phyloP scores from a whole-genome alignment of 345 rosid species.

The Angophora floribunda region DNA sequence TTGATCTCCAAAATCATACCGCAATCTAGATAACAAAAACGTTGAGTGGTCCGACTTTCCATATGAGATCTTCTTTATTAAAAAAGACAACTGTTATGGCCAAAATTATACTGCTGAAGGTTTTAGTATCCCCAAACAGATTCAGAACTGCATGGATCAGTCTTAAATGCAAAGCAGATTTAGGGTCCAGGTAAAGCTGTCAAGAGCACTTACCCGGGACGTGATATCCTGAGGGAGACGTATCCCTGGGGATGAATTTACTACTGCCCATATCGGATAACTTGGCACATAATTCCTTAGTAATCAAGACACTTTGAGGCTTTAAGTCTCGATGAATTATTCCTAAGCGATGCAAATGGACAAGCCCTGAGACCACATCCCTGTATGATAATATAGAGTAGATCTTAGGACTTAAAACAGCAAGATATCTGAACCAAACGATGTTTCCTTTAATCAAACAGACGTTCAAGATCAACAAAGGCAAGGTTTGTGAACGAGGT shows the following conservation, averaged over 20 bases:
- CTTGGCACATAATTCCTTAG: not conserved
- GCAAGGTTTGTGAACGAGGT: not conserved
- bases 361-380: not conserved
- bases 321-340: not conserved
- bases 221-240: not conserved
- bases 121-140: not conserved
- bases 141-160: not conserved
- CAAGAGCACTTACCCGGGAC: not conserved
- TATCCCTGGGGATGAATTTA: not conserved
- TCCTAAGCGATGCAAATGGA: not conserved
- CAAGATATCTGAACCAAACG: not conserved
- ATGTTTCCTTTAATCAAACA: not conserved
- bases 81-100: not conserved
- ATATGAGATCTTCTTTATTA: not conserved
- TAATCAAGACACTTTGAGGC: not conserved
- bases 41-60: not conserved
- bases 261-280: not conserved
- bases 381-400: not conserved
- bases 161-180: not conserved
- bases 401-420: not conserved
- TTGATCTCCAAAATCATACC: not conserved
- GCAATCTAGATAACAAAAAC: not conserved
- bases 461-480: not conserved
- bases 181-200: not conserved
- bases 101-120: not conserved